phyloP scores from a whole-genome alignment of 2,329 filamentous ascomycete genomes.

The Trichoderma breve region DNA sequence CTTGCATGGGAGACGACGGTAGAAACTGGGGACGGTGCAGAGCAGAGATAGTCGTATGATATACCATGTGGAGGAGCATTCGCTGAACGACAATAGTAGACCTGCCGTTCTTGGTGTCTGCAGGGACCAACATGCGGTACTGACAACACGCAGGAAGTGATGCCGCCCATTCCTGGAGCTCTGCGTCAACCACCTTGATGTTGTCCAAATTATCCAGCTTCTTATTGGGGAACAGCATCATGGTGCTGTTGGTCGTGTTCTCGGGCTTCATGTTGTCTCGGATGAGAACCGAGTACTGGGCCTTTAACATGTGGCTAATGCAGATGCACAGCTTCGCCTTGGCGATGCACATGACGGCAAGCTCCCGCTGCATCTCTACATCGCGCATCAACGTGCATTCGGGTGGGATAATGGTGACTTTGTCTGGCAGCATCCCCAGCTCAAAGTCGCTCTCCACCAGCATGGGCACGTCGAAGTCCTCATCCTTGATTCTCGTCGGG shows the following conservation, averaged over 20 bases:
- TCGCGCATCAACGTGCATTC: conserved; percentile 72
- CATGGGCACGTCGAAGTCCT: conserved; percentile 94
- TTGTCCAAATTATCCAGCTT: conserved; percentile 76
- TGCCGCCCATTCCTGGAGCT: conserved; percentile 74
- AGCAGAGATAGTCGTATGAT: conserved; percentile 86
- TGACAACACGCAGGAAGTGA: conserved; percentile 69
- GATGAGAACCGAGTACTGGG: conserved; percentile 89
- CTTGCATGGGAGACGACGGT: conserved; percentile 62
- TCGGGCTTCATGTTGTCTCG: conserved; percentile 78
- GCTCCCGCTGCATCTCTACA: conserved; percentile 67
- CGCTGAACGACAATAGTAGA: conserved; percentile 67
- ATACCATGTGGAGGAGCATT: conserved; percentile 89
- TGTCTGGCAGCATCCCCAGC: conserved; percentile 63
- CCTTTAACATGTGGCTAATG: conserved; percentile 83
- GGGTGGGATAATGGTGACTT: conserved; percentile 64
- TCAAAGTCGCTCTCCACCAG: conserved; percentile 83
- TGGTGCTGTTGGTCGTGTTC: conserved; percentile 70
- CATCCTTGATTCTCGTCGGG: conserved; percentile 86
- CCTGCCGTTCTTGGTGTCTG: conserved; percentile 59
- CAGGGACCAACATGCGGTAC: conserved; percentile 56
- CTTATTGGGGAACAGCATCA: conserved; percentile 92
- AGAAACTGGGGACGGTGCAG: conserved; percentile 89
- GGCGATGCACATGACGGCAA: conserved; percentile 86
- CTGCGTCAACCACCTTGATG: conserved; percentile 74
- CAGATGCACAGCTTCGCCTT: conserved; percentile 87